A percentile compares a stretch with the other conserved stretches of the same genome.
These are phyloP conservation scores for Amylostereum areolatum DNA, from an alignment of 1,284 basidiomycete species.

Conservation along the genomic window DNA sequence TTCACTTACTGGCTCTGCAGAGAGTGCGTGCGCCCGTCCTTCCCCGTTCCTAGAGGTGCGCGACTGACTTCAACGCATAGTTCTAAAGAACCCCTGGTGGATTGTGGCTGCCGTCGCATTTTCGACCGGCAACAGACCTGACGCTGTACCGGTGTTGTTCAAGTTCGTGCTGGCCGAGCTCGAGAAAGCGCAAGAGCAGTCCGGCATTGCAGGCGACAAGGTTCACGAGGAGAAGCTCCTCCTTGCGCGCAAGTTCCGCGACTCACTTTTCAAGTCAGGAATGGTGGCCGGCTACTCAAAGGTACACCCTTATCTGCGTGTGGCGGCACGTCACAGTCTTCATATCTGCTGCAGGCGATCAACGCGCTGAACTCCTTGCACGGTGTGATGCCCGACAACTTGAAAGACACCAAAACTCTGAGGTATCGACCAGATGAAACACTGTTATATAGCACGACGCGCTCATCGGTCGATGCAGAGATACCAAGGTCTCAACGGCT, in stretches of 20 bases:
- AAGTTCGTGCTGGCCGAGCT: conserved; percentile 39
- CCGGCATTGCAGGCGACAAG: conserved; percentile 18
- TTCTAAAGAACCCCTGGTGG: conserved; percentile 45
- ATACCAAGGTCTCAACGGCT: conserved; percentile 29
- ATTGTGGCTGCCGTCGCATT: conserved; percentile 49
- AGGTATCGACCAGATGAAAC: conserved; percentile 16
- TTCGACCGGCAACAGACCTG: conserved; percentile 48
- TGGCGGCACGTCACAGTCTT: not conserved
- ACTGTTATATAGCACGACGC: too few relatives aligned
- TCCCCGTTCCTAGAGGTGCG: not conserved
- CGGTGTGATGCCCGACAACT: conserved; percentile 26
- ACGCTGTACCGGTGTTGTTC: conserved; percentile 49
- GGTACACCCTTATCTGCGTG: conserved; percentile 18
- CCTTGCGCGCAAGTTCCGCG: conserved; percentile 44
- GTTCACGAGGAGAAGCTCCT: conserved; percentile 28
- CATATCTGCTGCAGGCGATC: conserved; percentile 20
- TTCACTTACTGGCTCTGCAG: conserved; percentile 6
- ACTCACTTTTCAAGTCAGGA: conserved; percentile 52
- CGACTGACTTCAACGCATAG: conserved; percentile 4
- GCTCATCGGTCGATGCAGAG: conserved; percentile 21
- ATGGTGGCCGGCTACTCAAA: conserved; percentile 47
- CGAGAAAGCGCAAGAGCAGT: conserved; percentile 13
- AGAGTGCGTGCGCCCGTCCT: conserved; percentile 9
- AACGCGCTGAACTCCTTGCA: conserved; percentile 26
- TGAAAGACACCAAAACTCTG: conserved; percentile 23